Percentiles rank a stretch among this genome's conserved stretches.
phyloP scores from a whole-genome alignment of 2,329 filamentous ascomycete genomes.

The Apiospora arundinis region DNA sequence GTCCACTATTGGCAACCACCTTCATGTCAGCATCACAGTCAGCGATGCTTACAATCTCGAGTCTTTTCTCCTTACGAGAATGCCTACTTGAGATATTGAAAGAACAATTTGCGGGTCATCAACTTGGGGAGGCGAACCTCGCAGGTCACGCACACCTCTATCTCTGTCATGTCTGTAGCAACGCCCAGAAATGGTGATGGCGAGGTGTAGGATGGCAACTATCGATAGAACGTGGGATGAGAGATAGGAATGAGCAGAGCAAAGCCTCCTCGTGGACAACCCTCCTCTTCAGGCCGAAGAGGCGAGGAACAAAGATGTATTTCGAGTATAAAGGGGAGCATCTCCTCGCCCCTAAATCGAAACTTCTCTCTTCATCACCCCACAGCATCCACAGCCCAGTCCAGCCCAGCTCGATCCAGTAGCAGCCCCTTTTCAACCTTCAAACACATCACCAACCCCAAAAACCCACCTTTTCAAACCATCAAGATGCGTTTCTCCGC shows the following conservation, averaged over 20 bases:
- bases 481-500: conserved; percentile 16
- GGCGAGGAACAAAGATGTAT: neutral
- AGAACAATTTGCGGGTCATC: too few species aligned
- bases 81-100: neutral
- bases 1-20: neutral
- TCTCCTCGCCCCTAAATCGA: neutral
- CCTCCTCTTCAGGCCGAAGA: neutral
- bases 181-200: neutral
- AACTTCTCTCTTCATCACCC: neutral
- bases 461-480: too few species aligned
- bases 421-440: neutral
- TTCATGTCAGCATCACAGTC: neutral
- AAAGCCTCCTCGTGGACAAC: too few species aligned
- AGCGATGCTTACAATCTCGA: neutral
- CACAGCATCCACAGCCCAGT: neutral
- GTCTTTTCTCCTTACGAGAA: neutral
- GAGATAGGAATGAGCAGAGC: neutral
- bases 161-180: neutral
- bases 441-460: too few species aligned
- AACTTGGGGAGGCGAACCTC: neutral
- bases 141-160: neutral
- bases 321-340: neutral
- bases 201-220: neutral
- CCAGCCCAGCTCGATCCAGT: neutral
- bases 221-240: neutral